phyloP scores from a whole-genome alignment of 106 monocot genomes.

The Apostasia shenzhenica region DNA sequence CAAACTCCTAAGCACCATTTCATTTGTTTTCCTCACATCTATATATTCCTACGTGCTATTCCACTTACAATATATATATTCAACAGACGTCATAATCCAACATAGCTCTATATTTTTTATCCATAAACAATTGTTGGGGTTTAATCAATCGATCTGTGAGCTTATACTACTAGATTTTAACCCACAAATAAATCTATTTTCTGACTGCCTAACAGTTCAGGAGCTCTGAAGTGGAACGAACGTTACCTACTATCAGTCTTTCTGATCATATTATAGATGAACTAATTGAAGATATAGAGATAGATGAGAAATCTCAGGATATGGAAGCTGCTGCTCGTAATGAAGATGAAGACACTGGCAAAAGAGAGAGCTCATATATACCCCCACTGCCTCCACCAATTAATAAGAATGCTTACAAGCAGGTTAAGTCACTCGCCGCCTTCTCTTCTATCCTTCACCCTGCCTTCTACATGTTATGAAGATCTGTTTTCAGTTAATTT shows the following conservation, averaged over 20 bases:
- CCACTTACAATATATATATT: too few relatives aligned
- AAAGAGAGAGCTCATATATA: constrained; percentile 24
- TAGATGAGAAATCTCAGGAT: constrained; percentile 42
- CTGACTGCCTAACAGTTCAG: constrained; percentile 28
- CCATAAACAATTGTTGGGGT: too few relatives aligned
- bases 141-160: too few relatives aligned
- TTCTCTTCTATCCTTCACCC: background rate
- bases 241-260: constrained; percentile 53
- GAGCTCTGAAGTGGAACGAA: constrained; percentile 22
- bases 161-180: too few relatives aligned
- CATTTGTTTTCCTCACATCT: too few relatives aligned
- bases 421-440: constrained; percentile 24
- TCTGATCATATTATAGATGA: constrained; percentile 76
- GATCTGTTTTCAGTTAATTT: too few relatives aligned
- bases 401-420: constrained; percentile 33
- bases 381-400: constrained; percentile 35
- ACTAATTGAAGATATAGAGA: constrained; percentile 45
- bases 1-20: too few relatives aligned
- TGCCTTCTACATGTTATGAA: too few relatives aligned
- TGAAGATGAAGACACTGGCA: constrained; percentile 26
- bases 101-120: too few relatives aligned
- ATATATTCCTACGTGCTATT: too few relatives aligned
- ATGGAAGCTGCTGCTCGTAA: constrained; percentile 10
- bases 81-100: too few relatives aligned
- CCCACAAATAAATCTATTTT: too few relatives aligned